phyloP scores from a whole-genome alignment of 73 alveolate species.

The Stentor roeselii region DNA sequence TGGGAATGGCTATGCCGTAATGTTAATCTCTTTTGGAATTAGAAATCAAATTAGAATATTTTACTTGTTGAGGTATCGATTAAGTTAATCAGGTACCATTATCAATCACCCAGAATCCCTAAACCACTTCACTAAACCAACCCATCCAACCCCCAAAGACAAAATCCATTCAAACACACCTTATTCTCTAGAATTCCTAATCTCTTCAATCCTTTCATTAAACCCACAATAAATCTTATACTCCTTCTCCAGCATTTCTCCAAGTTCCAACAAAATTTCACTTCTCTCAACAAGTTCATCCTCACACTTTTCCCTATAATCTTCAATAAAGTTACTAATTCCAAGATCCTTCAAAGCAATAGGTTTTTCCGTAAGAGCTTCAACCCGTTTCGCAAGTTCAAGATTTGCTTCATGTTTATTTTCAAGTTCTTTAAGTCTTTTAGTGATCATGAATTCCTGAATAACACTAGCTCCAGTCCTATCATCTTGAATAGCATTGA shows the following conservation, averaged over 20 bases:
- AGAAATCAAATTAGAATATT: too few relatives aligned
- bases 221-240: constrained; percentile 7
- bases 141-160: too few relatives aligned
- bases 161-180: too few relatives aligned
- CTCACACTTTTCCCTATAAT: constrained; percentile 4
- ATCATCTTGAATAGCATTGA: constrained; percentile 16
- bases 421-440: not conserved
- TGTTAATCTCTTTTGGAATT: too few relatives aligned
- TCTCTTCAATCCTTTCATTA: constrained; percentile 4
- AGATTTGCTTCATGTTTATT: constrained; percentile 15
- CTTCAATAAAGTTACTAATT: not conserved
- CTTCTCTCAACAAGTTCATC: not conserved
- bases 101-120: too few relatives aligned
- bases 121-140: too few relatives aligned
- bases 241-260: not conserved
- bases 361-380: not conserved
- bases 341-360: not conserved
- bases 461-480: constrained; percentile 9
- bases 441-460: constrained; percentile 15
- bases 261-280: not conserved
- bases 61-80: too few relatives aligned
- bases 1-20: not conserved
- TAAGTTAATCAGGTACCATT: too few relatives aligned
- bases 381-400: constrained; percentile 5
- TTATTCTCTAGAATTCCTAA: too few relatives aligned